Percentiles rank a stretch among this genome's conserved stretches.
Conservation (phyloP, 148 eudicot species). For the Spergularia marina region DNA sequence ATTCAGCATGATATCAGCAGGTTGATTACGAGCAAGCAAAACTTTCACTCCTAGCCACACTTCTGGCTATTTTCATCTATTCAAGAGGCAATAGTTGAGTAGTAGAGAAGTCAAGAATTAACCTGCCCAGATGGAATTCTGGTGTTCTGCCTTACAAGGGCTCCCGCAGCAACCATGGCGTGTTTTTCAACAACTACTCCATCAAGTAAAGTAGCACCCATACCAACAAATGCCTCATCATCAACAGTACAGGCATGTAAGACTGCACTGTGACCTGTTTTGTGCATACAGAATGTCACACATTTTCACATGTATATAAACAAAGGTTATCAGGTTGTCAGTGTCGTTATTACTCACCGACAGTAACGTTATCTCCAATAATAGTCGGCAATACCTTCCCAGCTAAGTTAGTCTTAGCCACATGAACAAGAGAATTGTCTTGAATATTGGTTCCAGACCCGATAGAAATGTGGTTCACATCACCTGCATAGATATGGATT, state of each 20-base stretch:
- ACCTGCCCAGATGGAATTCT: conserved; percentile 58
- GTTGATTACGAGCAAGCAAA: background rate
- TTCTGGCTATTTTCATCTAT: background rate
- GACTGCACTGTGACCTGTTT: conserved; percentile 76
- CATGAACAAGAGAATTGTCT: conserved; percentile 95
- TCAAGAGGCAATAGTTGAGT: background rate
- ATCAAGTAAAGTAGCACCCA: conserved; percentile 85
- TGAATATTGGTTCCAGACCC: conserved; percentile 96
- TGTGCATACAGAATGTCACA: conserved; percentile 25
- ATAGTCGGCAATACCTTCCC: conserved; percentile 92
- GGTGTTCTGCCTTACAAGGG: conserved; percentile 71
- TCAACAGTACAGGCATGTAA: conserved; percentile 80
- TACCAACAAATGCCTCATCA: conserved; percentile 85
- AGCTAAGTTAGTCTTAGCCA: conserved; percentile 84
- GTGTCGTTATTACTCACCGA: conserved; percentile 54
- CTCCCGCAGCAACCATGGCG: conserved; percentile 88
- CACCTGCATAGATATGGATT: conserved; percentile 49
- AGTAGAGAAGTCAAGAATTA: conserved; percentile 15
- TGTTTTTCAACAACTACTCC: conserved; percentile 72
- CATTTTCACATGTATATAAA: background rate
- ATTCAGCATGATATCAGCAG: background rate
- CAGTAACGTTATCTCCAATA: conserved; percentile 91
- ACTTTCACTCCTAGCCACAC: background rate
- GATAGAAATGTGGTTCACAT: conserved; percentile 73
- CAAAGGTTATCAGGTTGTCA: background rate